Percentiles rank a stretch among this genome's conserved stretches.
Evolutionary conservation across 257 asterid genomes (phyloP).

Genomic region (Penstemon eatonii): DNA sequence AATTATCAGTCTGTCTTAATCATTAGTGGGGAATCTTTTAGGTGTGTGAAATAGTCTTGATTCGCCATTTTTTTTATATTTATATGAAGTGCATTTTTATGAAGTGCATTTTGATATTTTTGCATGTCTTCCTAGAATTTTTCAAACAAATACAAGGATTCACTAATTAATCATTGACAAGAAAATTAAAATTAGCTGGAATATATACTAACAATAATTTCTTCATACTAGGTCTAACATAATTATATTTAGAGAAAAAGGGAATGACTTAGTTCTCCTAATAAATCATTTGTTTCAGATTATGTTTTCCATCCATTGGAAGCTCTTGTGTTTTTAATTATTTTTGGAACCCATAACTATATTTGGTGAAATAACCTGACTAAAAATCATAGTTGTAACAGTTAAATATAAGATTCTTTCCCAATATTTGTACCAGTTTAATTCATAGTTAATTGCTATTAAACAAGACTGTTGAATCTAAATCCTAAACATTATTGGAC

Average conservation of each 20-base stretch:
- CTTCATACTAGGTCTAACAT: not conserved
- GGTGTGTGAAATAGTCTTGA: slow-evolving; percentile 30
- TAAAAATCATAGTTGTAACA: not conserved
- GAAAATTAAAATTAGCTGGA: slow-evolving; percentile 23
- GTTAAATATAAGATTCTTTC: not conserved
- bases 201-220: not conserved
- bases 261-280: not conserved
- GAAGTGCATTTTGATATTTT: too few relatives aligned
- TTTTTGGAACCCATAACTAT: not conserved
- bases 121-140: too few relatives aligned
- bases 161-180: slow-evolving; percentile 25
- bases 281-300: too few relatives aligned
- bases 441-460: not conserved
- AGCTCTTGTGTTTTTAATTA: too few relatives aligned
- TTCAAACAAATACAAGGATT: not conserved
- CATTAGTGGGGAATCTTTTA: slow-evolving; percentile 33
- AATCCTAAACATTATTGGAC: slow-evolving; percentile 23
- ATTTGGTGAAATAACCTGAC: slow-evolving; percentile 27
- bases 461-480: slow-evolving; percentile 29
- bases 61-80: slow-evolving; percentile 1
- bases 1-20: slow-evolving; percentile 36
- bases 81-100: too few relatives aligned
- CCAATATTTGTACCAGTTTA: slow-evolving; percentile 3
- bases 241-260: not conserved
- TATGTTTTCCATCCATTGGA: too few relatives aligned